phyloP scores from a whole-genome alignment of 768 basidiomycete species.

The Serendipita sp. region DNA sequence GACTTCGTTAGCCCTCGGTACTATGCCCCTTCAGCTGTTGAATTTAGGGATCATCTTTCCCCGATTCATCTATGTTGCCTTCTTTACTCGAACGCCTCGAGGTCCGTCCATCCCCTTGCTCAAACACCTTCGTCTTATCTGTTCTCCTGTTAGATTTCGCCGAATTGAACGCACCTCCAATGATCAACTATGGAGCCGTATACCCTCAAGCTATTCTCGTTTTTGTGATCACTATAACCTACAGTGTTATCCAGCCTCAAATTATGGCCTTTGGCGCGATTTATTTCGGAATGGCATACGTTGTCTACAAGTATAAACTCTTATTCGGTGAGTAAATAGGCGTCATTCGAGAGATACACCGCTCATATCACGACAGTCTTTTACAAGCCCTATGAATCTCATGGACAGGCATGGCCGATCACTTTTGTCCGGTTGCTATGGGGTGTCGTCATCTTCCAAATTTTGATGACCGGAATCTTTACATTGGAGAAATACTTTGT shows the following conservation, averaged over 20 bases:
- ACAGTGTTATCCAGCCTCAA: constrained; percentile 89
- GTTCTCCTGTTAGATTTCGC: constrained; percentile 53
- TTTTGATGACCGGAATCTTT: constrained; percentile 97
- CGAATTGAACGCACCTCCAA: constrained; percentile 90
- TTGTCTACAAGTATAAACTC: constrained; percentile 97
- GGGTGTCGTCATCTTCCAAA: constrained; percentile 81
- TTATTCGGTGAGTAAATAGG: constrained; percentile 54
- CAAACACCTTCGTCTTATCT: background rate
- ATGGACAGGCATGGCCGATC: constrained; percentile 95
- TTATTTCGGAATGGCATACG: constrained; percentile 90
- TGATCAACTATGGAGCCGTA: constrained; percentile 94
- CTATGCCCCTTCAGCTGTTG: constrained; percentile 90
- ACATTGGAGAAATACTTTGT: constrained; percentile 44
- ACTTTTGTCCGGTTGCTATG: constrained; percentile 84
- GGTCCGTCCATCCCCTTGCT: constrained; percentile 27
- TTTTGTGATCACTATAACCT: constrained; percentile 86
- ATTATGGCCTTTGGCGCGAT: constrained; percentile 89
- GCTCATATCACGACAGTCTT: constrained; percentile 41
- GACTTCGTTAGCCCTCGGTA: constrained; percentile 46
- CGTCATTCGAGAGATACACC: background rate
- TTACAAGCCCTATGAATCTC: constrained; percentile 96
- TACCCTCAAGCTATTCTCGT: constrained; percentile 95
- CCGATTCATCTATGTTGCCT: constrained; percentile 50
- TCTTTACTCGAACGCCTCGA: constrained; percentile 78
- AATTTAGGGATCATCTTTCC: constrained; percentile 83